Conservation (phyloP, 257 asterid genomes). For the Misopates orontium region DNA sequence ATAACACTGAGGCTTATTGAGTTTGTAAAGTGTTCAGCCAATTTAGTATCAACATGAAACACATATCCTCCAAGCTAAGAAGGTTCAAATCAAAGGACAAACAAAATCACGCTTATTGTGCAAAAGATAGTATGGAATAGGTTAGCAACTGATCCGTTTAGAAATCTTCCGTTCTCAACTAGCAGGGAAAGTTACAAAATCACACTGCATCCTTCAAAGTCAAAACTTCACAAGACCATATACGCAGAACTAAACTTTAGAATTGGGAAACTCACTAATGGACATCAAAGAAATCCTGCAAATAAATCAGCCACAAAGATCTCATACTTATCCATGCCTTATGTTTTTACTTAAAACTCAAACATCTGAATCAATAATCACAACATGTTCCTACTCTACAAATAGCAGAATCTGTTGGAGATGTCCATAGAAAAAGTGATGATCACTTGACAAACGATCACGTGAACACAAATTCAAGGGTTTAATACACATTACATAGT, state of each 20-base stretch:
- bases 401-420: no score
- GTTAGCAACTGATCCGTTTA: neutral
- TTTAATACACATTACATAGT: no score
- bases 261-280: neutral
- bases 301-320: neutral
- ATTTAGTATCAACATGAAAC: neutral
- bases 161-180: neutral
- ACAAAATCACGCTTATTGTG: no score
- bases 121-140: neutral
- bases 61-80: neutral
- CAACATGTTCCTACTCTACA: no score
- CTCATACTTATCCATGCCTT: neutral
- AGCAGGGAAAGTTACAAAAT: neutral
- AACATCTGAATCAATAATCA: no score
- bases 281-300: neutral
- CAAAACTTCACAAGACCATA: neutral
- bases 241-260: neutral
- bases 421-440: no score
- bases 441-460: neutral
- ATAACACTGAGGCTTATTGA: neutral
- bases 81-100: no score
- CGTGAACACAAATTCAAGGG: constrained; percentile 1
- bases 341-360: neutral
- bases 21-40: no score
- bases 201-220: neutral